A percentile compares a stretch with the other conserved stretches of the same genome.
Evolutionary conservation across 2,329 filamentous ascomycete species (phyloP).

Genomic region (Keithomyces neogunnii): DNA sequence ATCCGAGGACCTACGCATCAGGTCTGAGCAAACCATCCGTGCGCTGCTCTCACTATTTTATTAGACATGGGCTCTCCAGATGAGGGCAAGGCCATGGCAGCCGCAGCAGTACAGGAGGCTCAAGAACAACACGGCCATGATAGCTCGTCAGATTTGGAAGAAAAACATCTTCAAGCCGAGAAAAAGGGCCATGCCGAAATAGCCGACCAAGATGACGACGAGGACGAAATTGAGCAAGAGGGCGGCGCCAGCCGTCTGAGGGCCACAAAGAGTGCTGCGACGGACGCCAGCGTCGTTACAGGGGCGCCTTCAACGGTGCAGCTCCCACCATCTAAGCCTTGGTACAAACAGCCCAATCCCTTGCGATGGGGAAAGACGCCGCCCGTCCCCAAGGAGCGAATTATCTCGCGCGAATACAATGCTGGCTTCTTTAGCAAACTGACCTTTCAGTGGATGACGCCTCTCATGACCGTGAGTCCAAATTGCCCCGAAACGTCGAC

Average conservation of each 20-base stretch:
- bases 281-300: slow-evolving; percentile 41
- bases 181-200: slow-evolving; percentile 8
- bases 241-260: slow-evolving; percentile 10
- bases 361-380: slow-evolving; percentile 50
- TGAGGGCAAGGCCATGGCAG: no score
- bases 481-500: no score
- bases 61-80: no score
- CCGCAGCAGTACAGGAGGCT: no score
- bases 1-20: no score
- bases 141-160: no score
- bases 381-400: slow-evolving; percentile 44
- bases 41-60: no score
- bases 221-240: slow-evolving; percentile 3
- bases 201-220: slow-evolving; percentile 9
- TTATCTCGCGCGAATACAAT: slow-evolving; percentile 57
- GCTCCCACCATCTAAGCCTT: slow-evolving; percentile 34
- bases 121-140: no score
- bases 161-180: slow-evolving; percentile 10
- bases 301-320: slow-evolving; percentile 28
- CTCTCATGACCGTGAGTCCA: slow-evolving; percentile 62
- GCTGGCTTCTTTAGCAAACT: slow-evolving; percentile 68
- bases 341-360: slow-evolving; percentile 56
- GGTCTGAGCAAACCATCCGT: no score
- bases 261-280: slow-evolving; percentile 42
- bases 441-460: slow-evolving; percentile 85